Percentiles rank a stretch among this genome's conserved stretches.
Conservation (phyloP, 805 yeast species). For the Tetrapisispora phaffii region DNA sequence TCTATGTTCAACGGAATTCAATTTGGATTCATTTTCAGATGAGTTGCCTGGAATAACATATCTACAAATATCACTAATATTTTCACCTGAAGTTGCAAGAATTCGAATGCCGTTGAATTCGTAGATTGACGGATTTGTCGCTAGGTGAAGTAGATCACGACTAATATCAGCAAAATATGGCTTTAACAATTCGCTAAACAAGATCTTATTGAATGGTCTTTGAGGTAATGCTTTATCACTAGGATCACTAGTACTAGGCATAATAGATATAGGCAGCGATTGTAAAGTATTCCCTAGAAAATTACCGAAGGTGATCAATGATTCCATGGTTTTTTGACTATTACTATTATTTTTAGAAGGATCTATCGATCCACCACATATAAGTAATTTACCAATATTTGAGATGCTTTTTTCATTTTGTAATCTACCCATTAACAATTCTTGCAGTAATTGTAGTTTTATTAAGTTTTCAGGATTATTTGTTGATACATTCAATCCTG, state of each 20-base stretch:
- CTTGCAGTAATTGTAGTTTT: slow-evolving; percentile 49
- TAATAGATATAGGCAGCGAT: slow-evolving; percentile 57
- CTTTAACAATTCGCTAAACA: slow-evolving; percentile 41
- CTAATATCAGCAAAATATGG: slow-evolving; percentile 32
- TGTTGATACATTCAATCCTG: slow-evolving; percentile 60
- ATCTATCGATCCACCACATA: slow-evolving; percentile 65
- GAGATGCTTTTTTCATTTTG: slow-evolving; percentile 19
- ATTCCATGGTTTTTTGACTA: slow-evolving; percentile 44
- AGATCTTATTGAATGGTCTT: slow-evolving; percentile 73
- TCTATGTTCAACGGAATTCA: slow-evolving; percentile 28
- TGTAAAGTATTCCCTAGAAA: slow-evolving; percentile 47
- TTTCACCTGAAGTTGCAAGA: slow-evolving; percentile 78
- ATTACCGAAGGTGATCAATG: slow-evolving; percentile 47
- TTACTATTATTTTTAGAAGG: slow-evolving; percentile 32
- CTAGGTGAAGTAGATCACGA: slow-evolving; percentile 32
- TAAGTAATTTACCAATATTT: slow-evolving; percentile 42
- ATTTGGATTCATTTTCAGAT: slow-evolving; percentile 15
- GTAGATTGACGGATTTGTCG: slow-evolving; percentile 70
- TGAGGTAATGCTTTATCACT: slow-evolving; percentile 81
- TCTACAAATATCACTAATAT: slow-evolving; percentile 64
- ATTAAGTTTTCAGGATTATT: slow-evolving; percentile 33
- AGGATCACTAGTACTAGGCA: slow-evolving; percentile 86
- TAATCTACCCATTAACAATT: slow-evolving; percentile 65
- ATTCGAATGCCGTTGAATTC: slow-evolving; percentile 47
- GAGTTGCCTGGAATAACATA: slow-evolving; percentile 41